Evolutionary conservation across 1,284 basidiomycete species (phyloP).

Genomic region (Gymnopus androsaceus): DNA sequence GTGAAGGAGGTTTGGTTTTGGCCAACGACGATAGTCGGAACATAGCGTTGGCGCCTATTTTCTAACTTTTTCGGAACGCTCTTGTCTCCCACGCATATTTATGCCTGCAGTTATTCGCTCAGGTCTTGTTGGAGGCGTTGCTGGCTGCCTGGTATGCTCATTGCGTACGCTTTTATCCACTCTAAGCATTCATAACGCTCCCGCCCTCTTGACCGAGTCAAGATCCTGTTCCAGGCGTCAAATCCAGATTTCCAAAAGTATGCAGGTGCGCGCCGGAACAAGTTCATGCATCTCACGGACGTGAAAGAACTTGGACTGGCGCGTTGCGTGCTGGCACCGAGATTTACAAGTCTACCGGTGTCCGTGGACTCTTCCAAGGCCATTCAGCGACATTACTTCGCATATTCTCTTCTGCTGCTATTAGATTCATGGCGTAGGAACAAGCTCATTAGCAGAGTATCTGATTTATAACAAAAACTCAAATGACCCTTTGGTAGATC

Average conservation of each 20-base stretch:
- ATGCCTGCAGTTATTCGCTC: slow-evolving; percentile 71
- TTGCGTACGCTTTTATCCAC: slow-evolving; percentile 11
- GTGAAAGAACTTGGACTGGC: slow-evolving; percentile 79
- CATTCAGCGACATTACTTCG: slow-evolving; percentile 88
- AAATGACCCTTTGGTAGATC: slow-evolving; percentile 38
- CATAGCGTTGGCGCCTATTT: too few species aligned
- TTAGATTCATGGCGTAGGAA: slow-evolving; percentile 99
- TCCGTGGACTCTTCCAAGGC: slow-evolving; percentile 89
- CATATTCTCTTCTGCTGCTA: slow-evolving; percentile 94
- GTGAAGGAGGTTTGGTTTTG: background rate
- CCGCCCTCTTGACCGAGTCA: slow-evolving; percentile 90
- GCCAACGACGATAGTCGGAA: background rate
- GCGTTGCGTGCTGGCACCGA: slow-evolving; percentile 79
- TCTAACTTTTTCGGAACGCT: too few species aligned
- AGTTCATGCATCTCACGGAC: background rate
- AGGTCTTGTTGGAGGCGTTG: slow-evolving; percentile 89
- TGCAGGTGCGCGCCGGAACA: slow-evolving; percentile 57
- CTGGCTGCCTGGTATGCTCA: slow-evolving; percentile 84
- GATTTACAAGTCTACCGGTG: slow-evolving; percentile 77
- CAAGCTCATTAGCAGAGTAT: slow-evolving; percentile 71
- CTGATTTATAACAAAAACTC: slow-evolving; percentile 24
- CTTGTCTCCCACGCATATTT: background rate
- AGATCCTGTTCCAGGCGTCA: slow-evolving; percentile 98
- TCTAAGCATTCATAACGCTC: slow-evolving; percentile 17
- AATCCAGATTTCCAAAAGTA: slow-evolving; percentile 96